Base-by-base conservation (phyloP, 2,329 filamentous ascomycete species). In the Curvularia lunata region DNA sequence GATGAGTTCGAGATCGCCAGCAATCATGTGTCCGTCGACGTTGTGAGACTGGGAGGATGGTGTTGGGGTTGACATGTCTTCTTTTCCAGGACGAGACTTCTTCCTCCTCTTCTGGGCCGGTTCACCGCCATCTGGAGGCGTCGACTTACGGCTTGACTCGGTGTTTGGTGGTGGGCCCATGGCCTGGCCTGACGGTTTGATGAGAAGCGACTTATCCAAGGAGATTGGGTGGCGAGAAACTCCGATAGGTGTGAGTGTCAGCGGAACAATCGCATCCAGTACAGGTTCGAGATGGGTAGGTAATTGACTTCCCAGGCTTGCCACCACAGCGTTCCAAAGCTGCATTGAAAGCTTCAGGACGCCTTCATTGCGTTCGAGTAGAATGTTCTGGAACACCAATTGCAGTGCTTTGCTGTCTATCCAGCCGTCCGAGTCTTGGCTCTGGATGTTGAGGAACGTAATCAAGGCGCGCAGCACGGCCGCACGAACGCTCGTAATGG, bases 11-110 rank as follows among this genome's bases (percentile, higher is more conserved):
- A 98, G 89, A 70, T 99, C 96, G 50, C 96, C 95, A 73, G 94
- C 91, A 82, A 99, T 92, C 89, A 99, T 97, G 66, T 96, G 93
- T 9, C 93, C 95, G 75, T 99, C 95, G 18, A 99, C 92, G 75
- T 99, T 97, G 77, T 99, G 95, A 7, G 71, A 70, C 7, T 60
- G 59, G 1, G 90, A 86, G n/a, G 90, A 85, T 4, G 84, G 79
- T 1, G 85, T 79, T 1, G 85, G 80, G 8, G 84, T 78, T 27
- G 65, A 58, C 47, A 70, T 68, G 13, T 77, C 75, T 21, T 93
- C 89, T 53, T 95, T 91, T 19, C 85, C 79, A 55, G 83, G 83
- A 80, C 96, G 96, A 0, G 91, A 91, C 76, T 92, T 96, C 59
- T 92, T 88, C 32, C 92, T 86, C 63, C 91, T 88, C 77, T 95